Evolutionary conservation across 2,329 filamentous ascomycete genomes (phyloP).

Genomic region (Cladosporium sp.): DNA sequence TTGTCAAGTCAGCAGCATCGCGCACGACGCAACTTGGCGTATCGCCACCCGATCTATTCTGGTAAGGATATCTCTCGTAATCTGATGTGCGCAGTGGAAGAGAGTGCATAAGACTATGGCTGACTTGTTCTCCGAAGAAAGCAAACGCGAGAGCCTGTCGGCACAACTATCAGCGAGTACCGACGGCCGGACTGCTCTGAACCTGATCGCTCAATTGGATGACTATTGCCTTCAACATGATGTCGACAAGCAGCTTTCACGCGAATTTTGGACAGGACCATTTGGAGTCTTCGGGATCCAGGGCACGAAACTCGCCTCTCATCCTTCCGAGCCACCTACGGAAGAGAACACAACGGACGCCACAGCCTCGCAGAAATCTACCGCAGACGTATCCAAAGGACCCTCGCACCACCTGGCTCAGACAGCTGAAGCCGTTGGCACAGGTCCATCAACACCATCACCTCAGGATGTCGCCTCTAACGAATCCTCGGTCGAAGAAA

Average conservation of each 20-base stretch:
- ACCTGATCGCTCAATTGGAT: constrained; percentile 7
- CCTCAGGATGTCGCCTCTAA: not conserved
- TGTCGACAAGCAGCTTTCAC: not conserved
- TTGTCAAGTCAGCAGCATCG: constrained; percentile 5
- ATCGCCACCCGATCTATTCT: constrained; percentile 8
- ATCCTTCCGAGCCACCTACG: not conserved
- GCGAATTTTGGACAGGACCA: not conserved
- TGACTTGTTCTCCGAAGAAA: not conserved
- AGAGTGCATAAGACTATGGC: not conserved
- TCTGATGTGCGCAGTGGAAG: not conserved
- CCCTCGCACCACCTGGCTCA: not conserved
- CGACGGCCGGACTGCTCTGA: constrained; percentile 1
- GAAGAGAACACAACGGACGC: not conserved
- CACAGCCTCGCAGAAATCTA: not conserved
- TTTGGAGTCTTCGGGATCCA: not conserved
- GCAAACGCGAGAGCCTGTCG: not conserved
- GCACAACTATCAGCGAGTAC: constrained; percentile 8
- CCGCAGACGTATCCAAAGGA: not conserved
- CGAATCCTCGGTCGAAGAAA: not conserved
- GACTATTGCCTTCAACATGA: constrained; percentile 2
- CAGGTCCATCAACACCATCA: not conserved
- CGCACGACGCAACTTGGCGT: not conserved
- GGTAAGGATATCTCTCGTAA: not conserved
- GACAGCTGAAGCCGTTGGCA: not conserved
- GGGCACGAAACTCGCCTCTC: not conserved